phyloP scores from a whole-genome alignment of 139 green algal species.

The Eudorina sp. region DNA sequence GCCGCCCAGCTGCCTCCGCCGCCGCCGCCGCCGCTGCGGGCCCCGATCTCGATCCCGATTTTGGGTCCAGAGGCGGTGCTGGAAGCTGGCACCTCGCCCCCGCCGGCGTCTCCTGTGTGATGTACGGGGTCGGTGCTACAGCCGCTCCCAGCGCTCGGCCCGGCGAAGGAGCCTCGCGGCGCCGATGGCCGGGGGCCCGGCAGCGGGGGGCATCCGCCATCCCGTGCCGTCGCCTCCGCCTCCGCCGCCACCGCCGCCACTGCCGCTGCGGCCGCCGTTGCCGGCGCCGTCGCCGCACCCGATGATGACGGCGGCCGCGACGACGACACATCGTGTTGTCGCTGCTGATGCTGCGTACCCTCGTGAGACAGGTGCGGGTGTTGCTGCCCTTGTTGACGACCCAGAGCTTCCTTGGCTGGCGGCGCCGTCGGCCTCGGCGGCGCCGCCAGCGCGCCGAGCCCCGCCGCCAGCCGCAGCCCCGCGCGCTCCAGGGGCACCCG shows the following conservation, averaged over 20 bases:
- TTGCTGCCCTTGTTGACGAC: background rate
- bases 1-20: background rate
- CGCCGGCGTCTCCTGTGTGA: no score
- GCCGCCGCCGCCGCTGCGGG: background rate
- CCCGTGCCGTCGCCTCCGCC: no score
- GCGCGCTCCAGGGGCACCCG: slow-evolving; percentile 19
- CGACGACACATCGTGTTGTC: no score
- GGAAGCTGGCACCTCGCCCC: no score
- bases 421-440: background rate
- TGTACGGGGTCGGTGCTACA: no score
- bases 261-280: background rate
- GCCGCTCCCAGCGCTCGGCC: no score
- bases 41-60: no score
- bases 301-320: background rate
- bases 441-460: background rate
- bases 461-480: background rate
- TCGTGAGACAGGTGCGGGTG: no score
- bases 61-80: no score
- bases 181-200: no score
- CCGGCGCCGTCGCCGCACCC: background rate
- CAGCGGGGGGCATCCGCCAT: no score
- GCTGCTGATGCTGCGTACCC: background rate
- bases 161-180: no score
- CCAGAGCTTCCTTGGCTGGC: background rate
- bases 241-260: background rate